Percentiles rank a stretch among this genome's conserved stretches.
Conservation (phyloP, 768 basidiomycete species). For the Suillus alpinus region DNA sequence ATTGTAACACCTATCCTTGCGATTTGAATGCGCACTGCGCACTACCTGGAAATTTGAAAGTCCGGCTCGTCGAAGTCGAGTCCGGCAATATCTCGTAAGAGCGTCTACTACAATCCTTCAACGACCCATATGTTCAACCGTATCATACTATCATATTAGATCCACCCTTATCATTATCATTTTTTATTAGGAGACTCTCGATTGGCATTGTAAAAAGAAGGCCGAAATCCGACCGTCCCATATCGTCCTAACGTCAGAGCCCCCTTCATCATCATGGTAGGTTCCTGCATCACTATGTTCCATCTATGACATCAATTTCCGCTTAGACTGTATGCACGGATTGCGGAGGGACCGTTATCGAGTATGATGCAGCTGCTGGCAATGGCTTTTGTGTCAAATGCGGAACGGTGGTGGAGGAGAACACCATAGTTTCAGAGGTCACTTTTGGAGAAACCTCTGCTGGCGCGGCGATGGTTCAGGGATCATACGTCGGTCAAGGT, state of each 20-base stretch:
- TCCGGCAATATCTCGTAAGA: no score
- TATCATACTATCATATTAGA: background rate
- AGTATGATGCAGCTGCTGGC: constrained; percentile 81
- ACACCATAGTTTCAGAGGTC: constrained; percentile 90
- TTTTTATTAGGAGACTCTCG: background rate
- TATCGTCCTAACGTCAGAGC: background rate
- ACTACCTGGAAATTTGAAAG: no score
- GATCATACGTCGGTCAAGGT: constrained; percentile 86
- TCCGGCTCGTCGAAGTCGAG: no score
- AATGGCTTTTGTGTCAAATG: constrained; percentile 85
- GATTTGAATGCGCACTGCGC: no score
- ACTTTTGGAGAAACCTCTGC: constrained; percentile 91
- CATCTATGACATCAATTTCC: background rate
- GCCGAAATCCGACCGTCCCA: no score
- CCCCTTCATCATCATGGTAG: background rate
- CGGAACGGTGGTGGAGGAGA: constrained; percentile 90
- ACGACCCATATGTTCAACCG: background rate
- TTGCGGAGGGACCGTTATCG: constrained; percentile 81
- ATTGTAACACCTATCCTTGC: no score
- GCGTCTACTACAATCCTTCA: no score
- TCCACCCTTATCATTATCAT: constrained; percentile 3
- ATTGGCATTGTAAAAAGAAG: background rate
- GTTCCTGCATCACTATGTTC: background rate
- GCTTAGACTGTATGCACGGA: constrained; percentile 63
- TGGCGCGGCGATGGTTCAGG: constrained; percentile 95